Evolutionary conservation across 1,284 basidiomycete species (phyloP).

Genomic region (Gymnopus androsaceus): DNA sequence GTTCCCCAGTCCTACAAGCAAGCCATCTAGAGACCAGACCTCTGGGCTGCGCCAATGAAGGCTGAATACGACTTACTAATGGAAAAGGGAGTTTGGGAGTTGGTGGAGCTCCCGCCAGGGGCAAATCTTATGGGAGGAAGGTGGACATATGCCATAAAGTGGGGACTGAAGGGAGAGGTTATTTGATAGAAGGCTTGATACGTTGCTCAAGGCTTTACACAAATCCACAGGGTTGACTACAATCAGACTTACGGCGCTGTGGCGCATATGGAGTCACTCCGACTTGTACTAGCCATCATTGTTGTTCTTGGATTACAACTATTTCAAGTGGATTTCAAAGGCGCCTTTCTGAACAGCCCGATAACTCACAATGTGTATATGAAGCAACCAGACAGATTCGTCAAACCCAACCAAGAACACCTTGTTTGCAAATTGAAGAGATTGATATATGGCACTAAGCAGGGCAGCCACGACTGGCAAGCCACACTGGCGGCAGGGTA

Average conservation of each 20-base stretch:
- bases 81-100: neutral
- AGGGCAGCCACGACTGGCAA: conserved; percentile 39
- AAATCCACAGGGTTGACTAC: conserved; percentile 35
- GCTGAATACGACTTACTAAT: conserved; percentile 6
- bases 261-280: too few relatives aligned
- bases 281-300: too few relatives aligned
- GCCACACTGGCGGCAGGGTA: conserved; percentile 33
- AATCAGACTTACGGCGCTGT: conserved; percentile 37
- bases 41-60: conserved; percentile 16
- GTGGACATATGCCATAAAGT: conserved; percentile 27
- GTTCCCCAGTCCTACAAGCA: conserved; percentile 8
- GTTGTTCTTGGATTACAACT: too few relatives aligned
- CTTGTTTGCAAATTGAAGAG: conserved; percentile 35
- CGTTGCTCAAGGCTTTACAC: conserved; percentile 35
- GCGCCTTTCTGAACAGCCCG: conserved; percentile 34
- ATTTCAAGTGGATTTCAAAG: too few relatives aligned
- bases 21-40: conserved; percentile 2
- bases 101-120: conserved; percentile 18
- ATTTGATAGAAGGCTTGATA: conserved; percentile 31
- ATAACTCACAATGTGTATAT: conserved; percentile 31
- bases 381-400: conserved; percentile 34
- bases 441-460: conserved; percentile 45
- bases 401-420: conserved; percentile 26
- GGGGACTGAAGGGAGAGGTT: conserved; percentile 26
- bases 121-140: too few relatives aligned